Conservation (phyloP, 257 asterid genomes). For the Nicotiana noctiflora region DNA sequence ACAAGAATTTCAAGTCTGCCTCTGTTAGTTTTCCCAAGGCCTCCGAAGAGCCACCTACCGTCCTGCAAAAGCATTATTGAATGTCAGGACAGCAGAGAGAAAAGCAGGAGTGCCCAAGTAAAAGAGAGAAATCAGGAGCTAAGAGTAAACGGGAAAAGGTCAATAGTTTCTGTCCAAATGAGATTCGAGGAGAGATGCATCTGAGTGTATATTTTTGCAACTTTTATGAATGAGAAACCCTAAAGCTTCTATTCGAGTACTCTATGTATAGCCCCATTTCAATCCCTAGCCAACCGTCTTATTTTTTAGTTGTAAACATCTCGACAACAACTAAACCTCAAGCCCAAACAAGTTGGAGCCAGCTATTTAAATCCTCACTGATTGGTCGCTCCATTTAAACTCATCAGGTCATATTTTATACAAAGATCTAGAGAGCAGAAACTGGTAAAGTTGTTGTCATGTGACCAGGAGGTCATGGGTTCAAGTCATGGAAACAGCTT, state of each 20-base stretch:
- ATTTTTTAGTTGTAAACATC: background rate
- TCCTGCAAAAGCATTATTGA: slow-evolving; percentile 38
- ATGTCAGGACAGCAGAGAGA: background rate
- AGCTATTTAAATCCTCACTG: background rate
- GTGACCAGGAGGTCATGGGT: too few species aligned
- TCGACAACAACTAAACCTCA: background rate
- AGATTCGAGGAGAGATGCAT: background rate
- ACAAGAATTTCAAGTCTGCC: slow-evolving; percentile 77
- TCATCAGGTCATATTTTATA: background rate
- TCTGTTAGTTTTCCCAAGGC: slow-evolving; percentile 76
- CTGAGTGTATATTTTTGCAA: background rate
- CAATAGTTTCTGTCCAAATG: background rate
- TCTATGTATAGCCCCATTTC: background rate
- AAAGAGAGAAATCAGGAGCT: background rate
- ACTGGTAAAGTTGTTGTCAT: too few species aligned
- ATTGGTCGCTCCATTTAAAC: background rate
- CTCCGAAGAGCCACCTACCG: slow-evolving; percentile 82
- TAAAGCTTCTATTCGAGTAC: background rate
- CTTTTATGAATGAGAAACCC: background rate
- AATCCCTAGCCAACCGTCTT: background rate
- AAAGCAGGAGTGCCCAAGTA: background rate
- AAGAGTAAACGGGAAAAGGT: background rate
- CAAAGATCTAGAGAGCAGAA: background rate
- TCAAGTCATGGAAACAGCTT: too few species aligned
- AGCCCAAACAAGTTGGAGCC: too few species aligned